Percentiles rank a stretch among this genome's conserved stretches.
Evolutionary conservation across 768 basidiomycete genomes (phyloP).

Genomic region (Suillus variegatus): DNA sequence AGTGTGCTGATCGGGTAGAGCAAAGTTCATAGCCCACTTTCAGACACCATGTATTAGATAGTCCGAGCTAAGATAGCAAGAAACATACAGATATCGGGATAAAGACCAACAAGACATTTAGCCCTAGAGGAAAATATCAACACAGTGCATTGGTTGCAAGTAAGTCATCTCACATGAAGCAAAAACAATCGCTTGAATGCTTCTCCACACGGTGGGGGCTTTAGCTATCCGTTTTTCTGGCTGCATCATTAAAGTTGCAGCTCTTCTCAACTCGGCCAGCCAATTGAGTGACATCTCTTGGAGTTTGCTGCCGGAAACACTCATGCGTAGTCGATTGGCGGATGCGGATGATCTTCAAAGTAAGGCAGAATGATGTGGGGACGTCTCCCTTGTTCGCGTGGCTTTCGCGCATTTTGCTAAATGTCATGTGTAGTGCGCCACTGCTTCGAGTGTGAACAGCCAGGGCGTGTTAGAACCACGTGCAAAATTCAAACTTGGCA

Average conservation of each 20-base stretch:
- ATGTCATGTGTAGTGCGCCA: no score
- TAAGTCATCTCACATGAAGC: conserved; percentile 52
- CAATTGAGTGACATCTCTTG: neutral
- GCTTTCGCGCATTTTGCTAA: no score
- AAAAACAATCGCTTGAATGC: conserved; percentile 53
- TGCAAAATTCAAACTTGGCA: no score
- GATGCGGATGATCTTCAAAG: neutral
- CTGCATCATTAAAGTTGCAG: conserved; percentile 30
- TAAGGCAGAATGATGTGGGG: no score
- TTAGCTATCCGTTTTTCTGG: conserved; percentile 40
- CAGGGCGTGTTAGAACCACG: no score
- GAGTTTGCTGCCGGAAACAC: neutral
- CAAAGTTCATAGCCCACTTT: conserved; percentile 76
- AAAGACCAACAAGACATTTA: conserved; percentile 68
- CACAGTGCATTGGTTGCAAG: neutral
- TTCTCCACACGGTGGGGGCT: conserved; percentile 45
- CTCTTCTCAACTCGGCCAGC: conserved; percentile 14
- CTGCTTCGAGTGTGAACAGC: no score
- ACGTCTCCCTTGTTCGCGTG: no score
- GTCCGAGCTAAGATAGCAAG: neutral
- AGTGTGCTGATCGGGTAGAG: conserved; percentile 51
- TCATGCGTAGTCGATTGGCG: neutral
- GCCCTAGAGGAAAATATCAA: conserved; percentile 41
- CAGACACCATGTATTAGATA: conserved; percentile 3
- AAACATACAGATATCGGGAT: conserved; percentile 66